Base-by-base conservation (phyloP, 768 basidiomycete genomes). In the Brasilioporus rufonigricans region DNA sequence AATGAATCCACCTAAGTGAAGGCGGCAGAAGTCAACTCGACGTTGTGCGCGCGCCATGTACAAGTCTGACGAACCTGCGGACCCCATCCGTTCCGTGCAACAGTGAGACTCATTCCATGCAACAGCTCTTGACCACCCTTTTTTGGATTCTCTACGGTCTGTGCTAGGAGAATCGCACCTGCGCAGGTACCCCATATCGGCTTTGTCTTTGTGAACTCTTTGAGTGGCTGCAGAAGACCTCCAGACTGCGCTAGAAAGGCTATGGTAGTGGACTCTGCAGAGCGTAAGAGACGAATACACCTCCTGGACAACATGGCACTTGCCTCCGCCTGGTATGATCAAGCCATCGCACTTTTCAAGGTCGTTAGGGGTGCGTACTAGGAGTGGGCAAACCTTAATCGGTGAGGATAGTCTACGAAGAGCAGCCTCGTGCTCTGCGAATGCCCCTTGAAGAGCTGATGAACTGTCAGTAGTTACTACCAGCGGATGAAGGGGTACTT, bases 121-220 rank as follows among this genome's bases (percentile, higher is more conserved):
- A 96, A 73, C 14, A 94, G 77, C 61, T 94, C 90, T 69, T 96
- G 93, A 1, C 93, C 93, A 29, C 89, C 91, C 63, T 85, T 86
- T 75, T 93, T 93, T 4, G 85, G 82, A 41, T 88, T 87, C 41
- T 86, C 82, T 3, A 92, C 82, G 13, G 78, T 73, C 58, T 86
- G 78, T 2, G 93, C 81, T 44, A 98, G 81, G 19, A 98, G 76
- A 50, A 98, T 97, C 38, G 94, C 94, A 12, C 96, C 95, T 0
- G 95, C 95, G 71, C 95, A 98, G 0, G 93, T 97, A 3, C 95
- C 95, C 93, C 93, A 98, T 3, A 94, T 82, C 0, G 92, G 85
- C 65, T 88, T 92, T 1, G 64, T 68, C 59, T 76, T 75, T n/a
- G 86, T 76, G 59, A 94, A 95, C 35, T 81, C 77, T 35, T 81